A percentile compares a stretch with the other conserved stretches of the same genome.
phyloP scores from a whole-genome alignment of 164 flowering plant species.

The Vitis rotundifolia region DNA sequence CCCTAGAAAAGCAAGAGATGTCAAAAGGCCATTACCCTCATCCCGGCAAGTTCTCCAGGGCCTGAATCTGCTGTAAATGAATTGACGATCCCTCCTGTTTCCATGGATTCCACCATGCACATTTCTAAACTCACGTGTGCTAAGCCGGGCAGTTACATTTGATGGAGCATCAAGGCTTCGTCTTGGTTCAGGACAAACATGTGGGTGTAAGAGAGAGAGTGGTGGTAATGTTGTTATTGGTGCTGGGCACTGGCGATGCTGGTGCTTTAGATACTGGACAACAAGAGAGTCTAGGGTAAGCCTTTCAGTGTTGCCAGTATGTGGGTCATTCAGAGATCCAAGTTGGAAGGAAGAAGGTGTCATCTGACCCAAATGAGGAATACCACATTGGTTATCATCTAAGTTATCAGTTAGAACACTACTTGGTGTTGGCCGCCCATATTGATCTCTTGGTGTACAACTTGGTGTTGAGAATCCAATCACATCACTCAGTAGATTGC shows the following conservation, averaged over 20 bases:
- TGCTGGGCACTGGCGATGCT: conserved; percentile 96
- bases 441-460: conserved; percentile 38
- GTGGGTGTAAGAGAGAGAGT: conserved; percentile 87
- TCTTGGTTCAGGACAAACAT: conserved; percentile 91
- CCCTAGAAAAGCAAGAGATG: conserved; percentile 78
- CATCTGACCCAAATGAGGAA: conserved; percentile 29
- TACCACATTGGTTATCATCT: conserved; percentile 45
- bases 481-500: conserved; percentile 38
- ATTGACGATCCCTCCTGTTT: conserved; percentile 80
- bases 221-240: conserved; percentile 98
- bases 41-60: conserved; percentile 96
- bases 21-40: conserved; percentile 69
- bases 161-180: conserved; percentile 87
- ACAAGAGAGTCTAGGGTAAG: conserved; percentile 82
- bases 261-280: conserved; percentile 93
- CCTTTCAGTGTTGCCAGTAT: conserved; percentile 57
- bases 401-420: conserved; percentile 31
- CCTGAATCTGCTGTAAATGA: conserved; percentile 88
- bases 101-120: conserved; percentile 79
- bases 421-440: conserved; percentile 30
- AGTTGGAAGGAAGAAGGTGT: conserved; percentile 39
- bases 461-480: conserved; percentile 49
- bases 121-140: conserved; percentile 69
- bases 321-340: conserved; percentile 51
- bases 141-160: conserved; percentile 79